A percentile compares a stretch with the other conserved stretches of the same genome.
These are phyloP conservation scores for Rauvolfia tetraphylla DNA, from an alignment of 257 asterid genomes.

Conservation along the genomic window DNA sequence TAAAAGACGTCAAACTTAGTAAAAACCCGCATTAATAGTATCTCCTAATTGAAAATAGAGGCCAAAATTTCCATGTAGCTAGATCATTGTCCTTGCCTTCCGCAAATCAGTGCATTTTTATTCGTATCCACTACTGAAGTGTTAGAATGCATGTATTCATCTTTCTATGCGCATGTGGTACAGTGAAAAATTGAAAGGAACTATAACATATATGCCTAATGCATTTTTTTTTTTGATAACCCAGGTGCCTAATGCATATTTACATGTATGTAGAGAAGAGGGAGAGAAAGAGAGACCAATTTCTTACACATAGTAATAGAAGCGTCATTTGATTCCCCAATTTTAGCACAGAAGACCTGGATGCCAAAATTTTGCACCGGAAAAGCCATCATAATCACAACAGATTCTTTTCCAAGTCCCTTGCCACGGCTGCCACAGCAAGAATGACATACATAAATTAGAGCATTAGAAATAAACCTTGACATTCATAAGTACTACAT, in stretches of 20 bases:
- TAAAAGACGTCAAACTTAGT: too few species aligned
- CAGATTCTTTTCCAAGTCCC: constrained; percentile 82
- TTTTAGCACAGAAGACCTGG: constrained; percentile 58
- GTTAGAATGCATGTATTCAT: not conserved
- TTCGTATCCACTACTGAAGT: not conserved
- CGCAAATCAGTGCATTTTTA: not conserved
- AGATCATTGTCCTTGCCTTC: not conserved
- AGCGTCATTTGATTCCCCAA: constrained; percentile 71
- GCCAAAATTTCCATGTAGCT: not conserved
- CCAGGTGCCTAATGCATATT: too few species aligned
- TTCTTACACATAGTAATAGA: constrained; percentile 66
- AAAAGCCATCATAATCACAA: constrained; percentile 78
- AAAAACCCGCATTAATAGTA: too few species aligned
- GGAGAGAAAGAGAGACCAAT: constrained; percentile 50
- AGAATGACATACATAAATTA: constrained; percentile 14
- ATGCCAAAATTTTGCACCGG: constrained; percentile 61
- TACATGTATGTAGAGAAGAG: not conserved
- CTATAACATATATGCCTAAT: too few species aligned
- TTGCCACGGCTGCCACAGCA: constrained; percentile 69
- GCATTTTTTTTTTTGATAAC: too few species aligned
- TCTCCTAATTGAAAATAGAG: not conserved
- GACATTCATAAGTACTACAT: not conserved
- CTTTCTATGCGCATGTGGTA: not conserved
- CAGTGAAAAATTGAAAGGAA: not conserved
- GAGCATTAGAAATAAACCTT: not conserved